Conservation (phyloP, 139 green algal species). For the Picochlorum sp. region DNA sequence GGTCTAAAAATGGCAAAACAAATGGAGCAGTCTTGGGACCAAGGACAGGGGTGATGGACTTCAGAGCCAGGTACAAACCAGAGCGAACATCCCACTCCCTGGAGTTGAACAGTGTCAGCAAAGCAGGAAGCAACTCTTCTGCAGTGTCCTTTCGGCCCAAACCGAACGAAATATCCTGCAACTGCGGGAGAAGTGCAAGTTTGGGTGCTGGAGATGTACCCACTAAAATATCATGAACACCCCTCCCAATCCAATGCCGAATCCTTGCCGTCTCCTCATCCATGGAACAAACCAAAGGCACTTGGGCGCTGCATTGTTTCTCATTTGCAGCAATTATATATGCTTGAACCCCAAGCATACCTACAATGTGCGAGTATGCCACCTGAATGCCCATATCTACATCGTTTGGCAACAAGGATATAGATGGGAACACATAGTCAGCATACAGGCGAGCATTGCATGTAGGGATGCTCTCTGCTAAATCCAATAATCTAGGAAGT, state of each 20-base stretch:
- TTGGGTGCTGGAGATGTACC: conserved; percentile 38
- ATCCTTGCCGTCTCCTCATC: conserved; percentile 30
- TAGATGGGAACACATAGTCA: conserved; percentile 87
- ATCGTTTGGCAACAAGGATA: conserved; percentile 77
- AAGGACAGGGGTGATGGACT: conserved; percentile 13
- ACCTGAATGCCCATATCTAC: conserved; percentile 60
- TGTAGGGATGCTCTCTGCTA: conserved; percentile 26
- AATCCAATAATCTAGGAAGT: conserved; percentile 20
- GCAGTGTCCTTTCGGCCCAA: conserved; percentile 45
- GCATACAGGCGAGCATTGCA: conserved; percentile 68
- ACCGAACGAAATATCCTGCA: conserved; percentile 25
- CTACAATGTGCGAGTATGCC: not conserved
- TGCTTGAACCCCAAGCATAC: not conserved
- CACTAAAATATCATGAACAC: conserved; percentile 69
- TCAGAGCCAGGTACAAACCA: conserved; percentile 9
- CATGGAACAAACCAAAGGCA: conserved; percentile 18
- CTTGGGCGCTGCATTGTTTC: conserved; percentile 13
- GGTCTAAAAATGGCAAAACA: conserved; percentile 83
- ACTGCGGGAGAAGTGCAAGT: conserved; percentile 42
- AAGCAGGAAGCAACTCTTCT: conserved; percentile 77
- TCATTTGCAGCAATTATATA: not conserved
- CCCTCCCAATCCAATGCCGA: conserved; percentile 43
- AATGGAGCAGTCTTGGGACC: conserved; percentile 60
- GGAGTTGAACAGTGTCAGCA: conserved; percentile 94
- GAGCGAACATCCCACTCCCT: conserved; percentile 52